Percentiles rank a stretch among this genome's conserved stretches.
These are phyloP conservation scores for Austroboletus niveus DNA, from an alignment of 1,284 basidiomycete genomes.

Conservation along the genomic window DNA sequence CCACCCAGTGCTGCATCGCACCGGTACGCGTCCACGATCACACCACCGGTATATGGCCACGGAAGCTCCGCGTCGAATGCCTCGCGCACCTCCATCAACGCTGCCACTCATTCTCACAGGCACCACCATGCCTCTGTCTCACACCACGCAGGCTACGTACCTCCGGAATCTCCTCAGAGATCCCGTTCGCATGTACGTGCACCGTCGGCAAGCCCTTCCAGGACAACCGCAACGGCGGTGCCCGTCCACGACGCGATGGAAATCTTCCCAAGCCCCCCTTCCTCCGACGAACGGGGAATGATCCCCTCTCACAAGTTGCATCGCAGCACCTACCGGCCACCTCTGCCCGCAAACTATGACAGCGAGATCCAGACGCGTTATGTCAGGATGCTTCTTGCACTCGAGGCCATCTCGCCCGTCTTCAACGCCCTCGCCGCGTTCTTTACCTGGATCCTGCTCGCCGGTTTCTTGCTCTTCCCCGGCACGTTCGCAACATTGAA, in stretches of 20 bases:
- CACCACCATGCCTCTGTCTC: constrained; percentile 10
- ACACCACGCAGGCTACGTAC: constrained; percentile 6
- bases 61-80: constrained; percentile 19
- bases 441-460: constrained; percentile 58
- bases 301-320: constrained; percentile 17
- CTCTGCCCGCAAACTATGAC: constrained; percentile 25
- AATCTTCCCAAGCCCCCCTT: neutral
- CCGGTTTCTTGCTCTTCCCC: constrained; percentile 58
- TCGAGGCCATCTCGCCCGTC: constrained; percentile 31
- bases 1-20: constrained; percentile 33
- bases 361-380: constrained; percentile 29
- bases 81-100: constrained; percentile 26
- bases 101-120: constrained; percentile 11
- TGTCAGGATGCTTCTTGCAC: constrained; percentile 32
- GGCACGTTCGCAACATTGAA: constrained; percentile 53
- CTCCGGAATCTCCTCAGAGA: constrained; percentile 12
- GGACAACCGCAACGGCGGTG: neutral
- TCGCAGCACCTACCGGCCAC: constrained; percentile 22
- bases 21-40: constrained; percentile 28
- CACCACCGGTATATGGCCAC: constrained; percentile 27
- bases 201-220: constrained; percentile 1
- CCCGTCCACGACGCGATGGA: constrained; percentile 4
- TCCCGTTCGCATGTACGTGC: constrained; percentile 19
- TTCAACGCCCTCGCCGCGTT: constrained; percentile 49
- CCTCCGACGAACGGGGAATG: neutral